Evolutionary conservation across 139 green algal genomes (phyloP).

Genomic region (Trebouxia sp.): DNA sequence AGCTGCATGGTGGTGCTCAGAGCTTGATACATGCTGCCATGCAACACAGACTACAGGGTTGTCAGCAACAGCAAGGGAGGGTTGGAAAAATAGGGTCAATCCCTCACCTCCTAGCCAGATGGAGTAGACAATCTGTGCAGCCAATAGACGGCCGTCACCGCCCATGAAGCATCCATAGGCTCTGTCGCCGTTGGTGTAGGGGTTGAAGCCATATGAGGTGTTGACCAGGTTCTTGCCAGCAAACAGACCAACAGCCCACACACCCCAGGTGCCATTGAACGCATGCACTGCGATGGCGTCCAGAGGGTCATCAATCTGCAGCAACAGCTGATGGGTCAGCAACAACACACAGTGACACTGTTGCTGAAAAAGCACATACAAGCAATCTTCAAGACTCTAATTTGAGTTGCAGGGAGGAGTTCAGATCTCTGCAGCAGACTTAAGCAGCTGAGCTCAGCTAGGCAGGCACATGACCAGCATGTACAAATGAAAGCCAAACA

Average conservation of each 20-base stretch:
- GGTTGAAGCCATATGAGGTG: slow-evolving; percentile 44
- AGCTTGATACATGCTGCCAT: no score
- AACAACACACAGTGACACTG: no score
- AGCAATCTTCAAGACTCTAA: no score
- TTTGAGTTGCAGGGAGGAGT: no score
- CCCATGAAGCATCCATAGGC: slow-evolving; percentile 60
- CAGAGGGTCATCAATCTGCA: slow-evolving; percentile 77
- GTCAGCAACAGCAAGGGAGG: neutral
- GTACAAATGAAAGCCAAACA: no score
- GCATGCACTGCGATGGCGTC: slow-evolving; percentile 82
- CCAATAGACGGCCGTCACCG: slow-evolving; percentile 58
- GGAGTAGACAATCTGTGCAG: slow-evolving; percentile 61
- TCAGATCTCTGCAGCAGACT: no score
- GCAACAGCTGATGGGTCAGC: no score
- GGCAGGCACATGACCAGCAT: no score
- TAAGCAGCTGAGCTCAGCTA: no score
- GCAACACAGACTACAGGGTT: neutral
- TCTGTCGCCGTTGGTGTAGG: slow-evolving; percentile 5
- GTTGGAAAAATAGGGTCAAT: neutral
- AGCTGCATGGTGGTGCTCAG: no score
- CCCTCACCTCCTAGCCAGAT: slow-evolving; percentile 47
- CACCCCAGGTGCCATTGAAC: slow-evolving; percentile 65
- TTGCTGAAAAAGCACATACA: no score
- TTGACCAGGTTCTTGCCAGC: slow-evolving; percentile 48
- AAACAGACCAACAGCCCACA: slow-evolving; percentile 62